These are phyloP conservation scores for Dorcoceras hygrometricum DNA, from an alignment of 257 asterid genomes.

Conservation along the genomic window DNA sequence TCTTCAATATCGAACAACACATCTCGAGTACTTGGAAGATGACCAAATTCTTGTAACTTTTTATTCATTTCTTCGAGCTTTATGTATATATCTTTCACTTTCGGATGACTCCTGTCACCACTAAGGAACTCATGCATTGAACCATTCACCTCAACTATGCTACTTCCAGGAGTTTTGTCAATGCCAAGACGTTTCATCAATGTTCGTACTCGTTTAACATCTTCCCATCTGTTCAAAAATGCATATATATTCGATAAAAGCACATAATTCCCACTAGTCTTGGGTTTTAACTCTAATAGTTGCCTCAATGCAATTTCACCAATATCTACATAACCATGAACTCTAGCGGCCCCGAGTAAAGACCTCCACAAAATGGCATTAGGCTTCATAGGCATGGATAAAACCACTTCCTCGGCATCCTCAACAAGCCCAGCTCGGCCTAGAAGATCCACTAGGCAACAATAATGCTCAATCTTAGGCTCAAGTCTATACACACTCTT, in stretches of 20 bases:
- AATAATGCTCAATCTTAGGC: constrained; percentile 65
- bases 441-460: constrained; percentile 64
- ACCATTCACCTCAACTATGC: constrained; percentile 57
- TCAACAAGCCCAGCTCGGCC: constrained; percentile 59
- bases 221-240: constrained; percentile 53
- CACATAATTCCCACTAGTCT: constrained; percentile 58
- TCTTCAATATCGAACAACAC: constrained; percentile 74
- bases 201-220: constrained; percentile 41
- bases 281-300: constrained; percentile 48
- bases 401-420: constrained; percentile 47
- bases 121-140: constrained; percentile 56
- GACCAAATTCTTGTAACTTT: constrained; percentile 47
- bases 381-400: constrained; percentile 52
- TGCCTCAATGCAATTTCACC: constrained; percentile 50
- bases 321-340: constrained; percentile 47
- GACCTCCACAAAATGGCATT: constrained; percentile 60
- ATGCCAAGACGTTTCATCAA: constrained; percentile 54
- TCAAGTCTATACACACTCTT: constrained; percentile 36
- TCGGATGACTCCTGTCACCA: constrained; percentile 56
- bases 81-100: constrained; percentile 35
- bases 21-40: constrained; percentile 47
- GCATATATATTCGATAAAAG: constrained; percentile 69
- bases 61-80: constrained; percentile 54
- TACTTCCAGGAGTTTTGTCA: constrained; percentile 56
- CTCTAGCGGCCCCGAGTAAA: constrained; percentile 60